phyloP scores from a whole-genome alignment of 306 rosid species.

The Glycine tomentella region DNA sequence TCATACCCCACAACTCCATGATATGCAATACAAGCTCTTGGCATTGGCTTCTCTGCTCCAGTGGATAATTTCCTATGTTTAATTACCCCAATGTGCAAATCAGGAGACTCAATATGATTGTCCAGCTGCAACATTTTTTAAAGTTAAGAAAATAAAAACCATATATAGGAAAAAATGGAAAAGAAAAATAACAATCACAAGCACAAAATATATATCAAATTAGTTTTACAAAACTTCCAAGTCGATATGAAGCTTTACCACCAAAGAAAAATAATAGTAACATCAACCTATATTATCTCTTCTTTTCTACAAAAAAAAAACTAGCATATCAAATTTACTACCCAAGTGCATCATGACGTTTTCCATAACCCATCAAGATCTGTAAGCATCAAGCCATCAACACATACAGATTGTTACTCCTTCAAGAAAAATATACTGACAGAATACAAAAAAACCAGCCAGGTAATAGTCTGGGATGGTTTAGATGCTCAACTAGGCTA shows the following conservation, averaged over 20 bases:
- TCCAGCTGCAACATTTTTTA: slow-evolving; percentile 61
- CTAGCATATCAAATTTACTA: too few species aligned
- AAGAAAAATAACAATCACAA: slow-evolving; percentile 21
- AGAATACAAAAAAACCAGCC: too few species aligned
- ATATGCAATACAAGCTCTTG: slow-evolving; percentile 59
- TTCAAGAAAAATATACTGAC: too few species aligned
- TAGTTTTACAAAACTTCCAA: neutral
- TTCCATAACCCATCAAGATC: too few species aligned
- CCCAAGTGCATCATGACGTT: too few species aligned
- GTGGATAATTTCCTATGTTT: slow-evolving; percentile 63
- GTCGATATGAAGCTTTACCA: slow-evolving; percentile 1
- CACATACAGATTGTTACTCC: too few species aligned
- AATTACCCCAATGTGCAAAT: slow-evolving; percentile 74
- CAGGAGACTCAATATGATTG: slow-evolving; percentile 61
- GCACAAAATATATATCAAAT: slow-evolving; percentile 30
- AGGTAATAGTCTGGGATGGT: too few species aligned
- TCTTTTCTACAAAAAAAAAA: too few species aligned
- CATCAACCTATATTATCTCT: too few species aligned
- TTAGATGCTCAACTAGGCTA: too few species aligned
- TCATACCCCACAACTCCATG: slow-evolving; percentile 76
- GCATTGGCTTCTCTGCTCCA: slow-evolving; percentile 64
- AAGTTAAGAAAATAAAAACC: slow-evolving; percentile 25
- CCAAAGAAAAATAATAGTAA: too few species aligned
- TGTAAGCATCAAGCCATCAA: too few species aligned
- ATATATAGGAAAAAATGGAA: slow-evolving; percentile 9